phyloP scores from a whole-genome alignment of 345 rosid species.

The Linum trigynum region DNA sequence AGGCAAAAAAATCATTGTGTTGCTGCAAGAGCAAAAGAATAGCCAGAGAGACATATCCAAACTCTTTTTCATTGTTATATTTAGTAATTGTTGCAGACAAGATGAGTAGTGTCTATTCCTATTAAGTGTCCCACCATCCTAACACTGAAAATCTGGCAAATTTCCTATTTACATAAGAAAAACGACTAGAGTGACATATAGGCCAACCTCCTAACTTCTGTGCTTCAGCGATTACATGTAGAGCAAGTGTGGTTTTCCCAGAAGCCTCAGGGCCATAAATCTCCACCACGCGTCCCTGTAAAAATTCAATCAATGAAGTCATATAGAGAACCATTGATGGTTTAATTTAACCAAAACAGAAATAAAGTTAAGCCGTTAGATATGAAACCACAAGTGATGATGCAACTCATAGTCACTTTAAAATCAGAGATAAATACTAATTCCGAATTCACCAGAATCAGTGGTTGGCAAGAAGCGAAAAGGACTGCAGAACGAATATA shows the following conservation, averaged over 20 bases:
- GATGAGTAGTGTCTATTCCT: not conserved
- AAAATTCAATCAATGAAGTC: slow-evolving; percentile 9
- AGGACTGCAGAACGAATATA: no score
- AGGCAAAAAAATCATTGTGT: not conserved
- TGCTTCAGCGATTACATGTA: slow-evolving; percentile 95
- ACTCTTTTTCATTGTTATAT: not conserved
- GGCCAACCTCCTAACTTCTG: slow-evolving; percentile 81
- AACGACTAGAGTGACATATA: not conserved
- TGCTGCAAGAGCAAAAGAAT: not conserved
- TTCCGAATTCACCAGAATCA: no score
- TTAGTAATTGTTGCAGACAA: not conserved
- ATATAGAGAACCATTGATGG: slow-evolving; percentile 11
- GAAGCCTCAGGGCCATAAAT: slow-evolving; percentile 99
- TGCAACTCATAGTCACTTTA: no score
- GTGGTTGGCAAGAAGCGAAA: no score
- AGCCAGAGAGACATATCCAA: not conserved
- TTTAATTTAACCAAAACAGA: not conserved
- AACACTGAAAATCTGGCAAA: not conserved
- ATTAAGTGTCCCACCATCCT: not conserved
- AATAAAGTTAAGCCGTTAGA: no score
- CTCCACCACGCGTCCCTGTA: slow-evolving; percentile 94
- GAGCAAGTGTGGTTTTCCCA: slow-evolving; percentile 94
- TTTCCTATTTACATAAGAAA: no score
- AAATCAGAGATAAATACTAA: no score
- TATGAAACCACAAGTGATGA: no score